These are phyloP conservation scores for Yamadazyma akitaensis DNA, from an alignment of 805 yeast genomes.

Conservation along the genomic window DNA sequence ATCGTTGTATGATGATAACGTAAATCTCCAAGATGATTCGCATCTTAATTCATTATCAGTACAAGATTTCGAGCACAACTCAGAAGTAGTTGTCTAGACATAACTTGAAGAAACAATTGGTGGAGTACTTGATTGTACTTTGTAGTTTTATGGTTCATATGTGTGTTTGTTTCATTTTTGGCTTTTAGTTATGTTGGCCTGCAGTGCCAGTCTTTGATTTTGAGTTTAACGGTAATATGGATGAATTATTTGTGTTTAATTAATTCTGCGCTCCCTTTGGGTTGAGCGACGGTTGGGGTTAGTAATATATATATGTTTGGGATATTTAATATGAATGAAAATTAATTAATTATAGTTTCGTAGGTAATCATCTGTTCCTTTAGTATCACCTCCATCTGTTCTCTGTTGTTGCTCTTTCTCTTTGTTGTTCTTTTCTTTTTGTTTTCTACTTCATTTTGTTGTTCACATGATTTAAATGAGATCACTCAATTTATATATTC, in stretches of 20 bases:
- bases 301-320: not conserved
- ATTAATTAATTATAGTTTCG: too few relatives aligned
- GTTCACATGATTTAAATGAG: not conserved
- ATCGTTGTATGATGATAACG: conserved; percentile 20
- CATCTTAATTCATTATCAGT: not conserved
- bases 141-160: not conserved
- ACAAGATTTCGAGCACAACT: conserved; percentile 43
- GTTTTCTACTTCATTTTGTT: not conserved
- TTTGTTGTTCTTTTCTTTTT: not conserved
- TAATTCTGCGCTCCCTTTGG: conserved; percentile 12
- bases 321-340: not conserved
- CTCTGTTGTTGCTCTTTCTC: too few relatives aligned
- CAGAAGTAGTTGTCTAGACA: conserved; percentile 36
- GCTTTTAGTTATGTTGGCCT: conserved; percentile 10
- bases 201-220: conserved; percentile 17
- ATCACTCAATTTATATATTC: not conserved
- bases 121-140: conserved; percentile 8
- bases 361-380: too few relatives aligned
- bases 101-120: not conserved
- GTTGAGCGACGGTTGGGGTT: conserved; percentile 11
- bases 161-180: not conserved
- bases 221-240: conserved; percentile 9
- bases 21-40: not conserved
- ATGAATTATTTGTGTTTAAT: conserved; percentile 6
- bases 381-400: too few relatives aligned